phyloP scores from a whole-genome alignment of 805 yeast species.

The Metschnikowia sp. region DNA sequence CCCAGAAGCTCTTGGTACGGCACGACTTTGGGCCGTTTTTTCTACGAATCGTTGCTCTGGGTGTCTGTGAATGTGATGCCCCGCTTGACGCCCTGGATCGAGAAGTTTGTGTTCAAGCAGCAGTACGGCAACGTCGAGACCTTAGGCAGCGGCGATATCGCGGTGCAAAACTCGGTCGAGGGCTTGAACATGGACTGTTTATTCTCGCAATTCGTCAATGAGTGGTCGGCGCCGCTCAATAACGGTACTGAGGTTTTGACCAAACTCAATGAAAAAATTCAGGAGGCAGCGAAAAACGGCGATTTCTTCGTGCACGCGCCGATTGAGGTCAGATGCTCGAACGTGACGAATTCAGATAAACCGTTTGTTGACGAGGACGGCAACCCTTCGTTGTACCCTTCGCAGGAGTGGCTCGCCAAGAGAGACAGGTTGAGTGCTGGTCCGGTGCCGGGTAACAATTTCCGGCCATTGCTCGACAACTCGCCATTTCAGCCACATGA shows the following conservation, averaged over 20 bases:
- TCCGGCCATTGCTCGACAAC: conserved; percentile 78
- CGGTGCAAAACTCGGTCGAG: conserved; percentile 77
- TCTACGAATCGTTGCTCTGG: conserved; percentile 79
- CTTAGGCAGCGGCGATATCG: conserved; percentile 54
- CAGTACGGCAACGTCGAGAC: conserved; percentile 80
- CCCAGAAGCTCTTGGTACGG: conserved; percentile 86
- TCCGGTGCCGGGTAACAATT: conserved; percentile 77
- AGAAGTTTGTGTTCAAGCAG: conserved; percentile 76
- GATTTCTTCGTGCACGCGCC: conserved; percentile 92
- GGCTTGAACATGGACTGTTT: conserved; percentile 95
- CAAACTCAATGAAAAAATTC: conserved; percentile 59
- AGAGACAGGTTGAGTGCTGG: conserved; percentile 62
- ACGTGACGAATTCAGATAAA: conserved; percentile 55
- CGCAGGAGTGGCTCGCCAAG: conserved; percentile 47
- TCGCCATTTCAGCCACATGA: conserved; percentile 54
- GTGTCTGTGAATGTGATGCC: conserved; percentile 71
- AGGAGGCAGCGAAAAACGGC: conserved; percentile 53
- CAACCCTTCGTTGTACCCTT: conserved; percentile 37
- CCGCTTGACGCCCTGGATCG: conserved; percentile 77
- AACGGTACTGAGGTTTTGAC: conserved; percentile 70
- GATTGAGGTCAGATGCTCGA: conserved; percentile 89
- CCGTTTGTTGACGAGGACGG: conserved; percentile 34
- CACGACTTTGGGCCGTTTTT: conserved; percentile 67
- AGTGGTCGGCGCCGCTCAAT: conserved; percentile 91
- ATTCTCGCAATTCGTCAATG: conserved; percentile 90